Evolutionary conservation across 176 grass and related monocot genomes (phyloP).

Genomic region (Oryza rufipogon): DNA sequence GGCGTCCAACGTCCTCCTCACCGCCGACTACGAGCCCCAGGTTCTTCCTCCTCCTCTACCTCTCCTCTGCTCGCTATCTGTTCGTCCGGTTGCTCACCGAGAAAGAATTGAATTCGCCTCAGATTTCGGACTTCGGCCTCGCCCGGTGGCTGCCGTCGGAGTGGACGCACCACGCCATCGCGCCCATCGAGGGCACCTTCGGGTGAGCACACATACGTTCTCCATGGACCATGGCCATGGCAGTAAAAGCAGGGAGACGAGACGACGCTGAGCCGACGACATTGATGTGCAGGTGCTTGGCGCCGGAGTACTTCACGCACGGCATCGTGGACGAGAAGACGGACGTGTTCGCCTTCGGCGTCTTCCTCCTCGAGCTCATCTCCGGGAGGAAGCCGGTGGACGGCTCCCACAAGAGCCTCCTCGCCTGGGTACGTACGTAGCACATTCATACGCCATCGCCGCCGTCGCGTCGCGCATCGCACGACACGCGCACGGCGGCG

Average conservation of each 20-base stretch:
- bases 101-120: not conserved
- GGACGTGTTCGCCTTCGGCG: constrained; percentile 94
- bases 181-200: constrained; percentile 94
- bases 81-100: not conserved
- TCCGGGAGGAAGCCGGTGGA: constrained; percentile 89
- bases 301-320: constrained; percentile 94
- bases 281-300: constrained; percentile 62
- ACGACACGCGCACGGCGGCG: not conserved
- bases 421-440: constrained; percentile 60
- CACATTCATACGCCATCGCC: too few species aligned
- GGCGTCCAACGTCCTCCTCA: constrained; percentile 85
- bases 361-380: constrained; percentile 95
- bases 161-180: constrained; percentile 89
- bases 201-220: constrained; percentile 37
- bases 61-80: not conserved
- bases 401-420: constrained; percentile 82
- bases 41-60: constrained; percentile 31
- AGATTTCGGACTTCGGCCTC: constrained; percentile 98
- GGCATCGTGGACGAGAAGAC: constrained; percentile 97
- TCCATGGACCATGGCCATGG: constrained; percentile 1
- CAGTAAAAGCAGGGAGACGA: not conserved
- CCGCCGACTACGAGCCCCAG: constrained; percentile 70
- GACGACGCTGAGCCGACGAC: not conserved
- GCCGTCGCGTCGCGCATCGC: too few species aligned
- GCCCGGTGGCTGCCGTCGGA: constrained; percentile 89